Base-by-base conservation (phyloP, 2,329 filamentous ascomycete species). In the Colletotrichum graminicola region DNA sequence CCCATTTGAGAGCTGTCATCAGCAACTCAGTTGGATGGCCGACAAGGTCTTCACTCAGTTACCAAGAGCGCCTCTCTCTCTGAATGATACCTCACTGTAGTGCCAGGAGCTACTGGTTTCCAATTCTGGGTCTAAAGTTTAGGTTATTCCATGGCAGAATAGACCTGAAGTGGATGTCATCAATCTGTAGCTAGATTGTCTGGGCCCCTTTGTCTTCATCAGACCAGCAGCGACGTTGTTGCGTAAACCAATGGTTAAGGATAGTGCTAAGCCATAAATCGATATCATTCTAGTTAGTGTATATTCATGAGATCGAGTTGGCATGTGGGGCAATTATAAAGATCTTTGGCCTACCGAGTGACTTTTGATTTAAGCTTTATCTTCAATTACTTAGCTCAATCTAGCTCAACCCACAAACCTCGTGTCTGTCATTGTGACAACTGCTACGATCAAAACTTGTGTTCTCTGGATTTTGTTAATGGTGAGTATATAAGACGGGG, bases 381-480 rank as follows among this genome's bases (percentile, higher is more conserved):
- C 3, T 63, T 75, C n/a, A 16, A 5, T 41, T 75, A 73, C 8
- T 66, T 74, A 14, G 71, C 75, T 5, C 74, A 14, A 73, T 75
- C 3, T 76, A 66, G 67, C 62, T 73, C 39, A 72, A 70, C 32
- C n/a, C n/a, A n/a, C n/a, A n/a, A n/a, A n/a, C n/a, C n/a, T n/a
- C n/a, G n/a, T n/a, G n/a, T n/a, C n/a, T n/a, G n/a, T 71, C n/a
- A 69, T 71, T 2, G 74, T 72, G 1, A 64, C 63, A 10, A 74
- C 62, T 0, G 71, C 76, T 21, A 67, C 71, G 18, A 71, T 72
- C 1, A 69, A 75, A 74, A 32, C 80, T 74, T 71, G 80, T 75
- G 43, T 79, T 76, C 62, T 74, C 49, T 51, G 78, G 72, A 62
- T 78, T 69, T 75, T 75, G 75, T 62, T n/a, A n/a, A 54, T 77